Evolutionary conservation across 805 yeast species (phyloP), one percentile per base, ranked within the genome.

Genomic region (Candida nemodendra): DNA sequence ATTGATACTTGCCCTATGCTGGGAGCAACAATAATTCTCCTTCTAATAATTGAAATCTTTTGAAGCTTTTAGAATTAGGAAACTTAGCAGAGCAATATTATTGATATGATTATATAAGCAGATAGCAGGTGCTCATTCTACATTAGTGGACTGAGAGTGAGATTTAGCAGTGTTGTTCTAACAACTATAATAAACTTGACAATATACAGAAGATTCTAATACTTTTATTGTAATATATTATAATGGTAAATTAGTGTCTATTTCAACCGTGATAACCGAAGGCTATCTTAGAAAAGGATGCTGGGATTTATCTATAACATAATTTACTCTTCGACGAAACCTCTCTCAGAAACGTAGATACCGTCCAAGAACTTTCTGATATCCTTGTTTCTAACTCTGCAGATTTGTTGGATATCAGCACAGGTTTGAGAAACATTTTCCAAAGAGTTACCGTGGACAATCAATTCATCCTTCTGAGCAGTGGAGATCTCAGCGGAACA

Each of bases 351-450:
- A 64, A 91, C 99, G 74, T 91, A 91, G 78, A 91, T 90, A 89
- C 99, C 99, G 74, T 95, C 99, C 81, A 93, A 85, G 83, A 91
- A 91, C 82, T 91, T 91, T 78, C 99, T 87, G 90, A 93, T 91
- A 93, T 91, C 99, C 91, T 93, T 93, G 93, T 91, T 91, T 81
- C 96, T 86, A 68, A 89, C 98, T 72, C 95, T 82, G 81, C 97
- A 89, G 72, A 80, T 80, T 79, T 91, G 98, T 76, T 91, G 96
- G 64, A 93, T 79, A 68, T 89, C 96, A 64, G 99, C 99, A 72
- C 95, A 93, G 66, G 89, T 85, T 78, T 91, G 99, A 54, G 98
- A 93, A 59, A 91, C 99, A 65, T 81, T 86, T 77, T 91, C 97
- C 61, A 88, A 78, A 49, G 97, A 91, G 91, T 88, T 90, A 76